These are phyloP conservation scores for Mucor saturninus DNA, from an alignment of 371 early-diverging fungal species.

Conservation along the genomic window DNA sequence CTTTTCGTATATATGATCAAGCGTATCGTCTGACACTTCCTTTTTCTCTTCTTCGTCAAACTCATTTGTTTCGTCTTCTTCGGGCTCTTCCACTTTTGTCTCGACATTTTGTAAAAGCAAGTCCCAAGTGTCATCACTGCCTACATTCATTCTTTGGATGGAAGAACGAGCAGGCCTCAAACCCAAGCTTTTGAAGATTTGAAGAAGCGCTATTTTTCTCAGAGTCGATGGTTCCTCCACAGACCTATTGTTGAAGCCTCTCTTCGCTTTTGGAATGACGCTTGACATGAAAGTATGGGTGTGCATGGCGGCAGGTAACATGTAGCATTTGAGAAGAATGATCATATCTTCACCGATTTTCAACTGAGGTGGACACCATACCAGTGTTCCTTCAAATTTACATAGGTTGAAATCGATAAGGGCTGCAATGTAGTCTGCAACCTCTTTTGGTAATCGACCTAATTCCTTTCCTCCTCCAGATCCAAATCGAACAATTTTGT, in stretches of 20 bases:
- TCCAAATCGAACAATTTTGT: slow-evolving; percentile 58
- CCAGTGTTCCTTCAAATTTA: slow-evolving; percentile 51
- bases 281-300: background rate
- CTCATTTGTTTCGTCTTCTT: slow-evolving; percentile 8
- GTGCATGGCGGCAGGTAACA: slow-evolving; percentile 41
- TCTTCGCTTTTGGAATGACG: background rate
- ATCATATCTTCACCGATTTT: slow-evolving; percentile 61
- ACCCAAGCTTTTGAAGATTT: slow-evolving; percentile 45
- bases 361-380: slow-evolving; percentile 39
- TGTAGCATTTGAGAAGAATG: slow-evolving; percentile 48
- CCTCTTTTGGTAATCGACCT: slow-evolving; percentile 53
- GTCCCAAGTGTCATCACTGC: slow-evolving; percentile 30
- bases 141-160: slow-evolving; percentile 31
- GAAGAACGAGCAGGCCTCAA: slow-evolving; percentile 46
- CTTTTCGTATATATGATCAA: slow-evolving; percentile 67
- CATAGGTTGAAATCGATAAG: slow-evolving; percentile 55
- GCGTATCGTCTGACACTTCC: slow-evolving; percentile 59
- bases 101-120: slow-evolving; percentile 30
- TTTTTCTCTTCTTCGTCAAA: slow-evolving; percentile 43
- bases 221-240: slow-evolving; percentile 29
- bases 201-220: slow-evolving; percentile 51
- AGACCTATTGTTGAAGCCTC: background rate
- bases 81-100: slow-evolving; percentile 11
- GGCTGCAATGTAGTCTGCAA: slow-evolving; percentile 50
- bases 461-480: slow-evolving; percentile 41